Evolutionary conservation across 345 rosid genomes (phyloP).

Genomic region (Arabis alpina): DNA sequence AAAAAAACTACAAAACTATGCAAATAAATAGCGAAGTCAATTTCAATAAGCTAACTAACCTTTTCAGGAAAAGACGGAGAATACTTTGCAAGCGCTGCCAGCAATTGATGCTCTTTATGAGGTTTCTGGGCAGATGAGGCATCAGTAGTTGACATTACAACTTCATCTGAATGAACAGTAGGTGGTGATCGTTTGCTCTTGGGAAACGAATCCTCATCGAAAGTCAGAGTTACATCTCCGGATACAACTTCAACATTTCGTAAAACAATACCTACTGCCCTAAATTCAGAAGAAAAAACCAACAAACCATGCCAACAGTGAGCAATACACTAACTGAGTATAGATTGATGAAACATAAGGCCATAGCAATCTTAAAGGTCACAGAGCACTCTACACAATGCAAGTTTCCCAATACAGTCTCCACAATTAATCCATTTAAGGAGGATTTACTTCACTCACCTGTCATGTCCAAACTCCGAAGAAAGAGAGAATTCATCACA

Average conservation of each 20-base stretch:
- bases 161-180: slow-evolving; percentile 49
- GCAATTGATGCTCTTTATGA: slow-evolving; percentile 51
- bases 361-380: slow-evolving; percentile 9
- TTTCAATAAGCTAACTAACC: slow-evolving; percentile 55
- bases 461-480: slow-evolving; percentile 85
- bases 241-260: slow-evolving; percentile 65
- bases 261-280: slow-evolving; percentile 78
- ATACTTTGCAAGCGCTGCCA: slow-evolving; percentile 61
- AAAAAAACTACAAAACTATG: not conserved
- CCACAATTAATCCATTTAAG: not conserved
- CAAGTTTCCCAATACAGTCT: slow-evolving; percentile 15
- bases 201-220: slow-evolving; percentile 73
- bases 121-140: slow-evolving; percentile 49
- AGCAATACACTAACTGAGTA: slow-evolving; percentile 27
- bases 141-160: slow-evolving; percentile 38
- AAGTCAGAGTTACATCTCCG: slow-evolving; percentile 72
- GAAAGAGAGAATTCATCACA: slow-evolving; percentile 84
- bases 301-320: not conserved
- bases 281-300: slow-evolving; percentile 41
- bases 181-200: slow-evolving; percentile 59
- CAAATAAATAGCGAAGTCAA: not conserved
- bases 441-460: slow-evolving; percentile 50
- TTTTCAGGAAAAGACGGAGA: slow-evolving; percentile 78
- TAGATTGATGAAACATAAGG: slow-evolving; percentile 8
- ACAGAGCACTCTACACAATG: slow-evolving; percentile 11